These are phyloP conservation scores for Acanthamoeba castellanii DNA, from an alignment of 208 protist species.

Conservation along the genomic window DNA sequence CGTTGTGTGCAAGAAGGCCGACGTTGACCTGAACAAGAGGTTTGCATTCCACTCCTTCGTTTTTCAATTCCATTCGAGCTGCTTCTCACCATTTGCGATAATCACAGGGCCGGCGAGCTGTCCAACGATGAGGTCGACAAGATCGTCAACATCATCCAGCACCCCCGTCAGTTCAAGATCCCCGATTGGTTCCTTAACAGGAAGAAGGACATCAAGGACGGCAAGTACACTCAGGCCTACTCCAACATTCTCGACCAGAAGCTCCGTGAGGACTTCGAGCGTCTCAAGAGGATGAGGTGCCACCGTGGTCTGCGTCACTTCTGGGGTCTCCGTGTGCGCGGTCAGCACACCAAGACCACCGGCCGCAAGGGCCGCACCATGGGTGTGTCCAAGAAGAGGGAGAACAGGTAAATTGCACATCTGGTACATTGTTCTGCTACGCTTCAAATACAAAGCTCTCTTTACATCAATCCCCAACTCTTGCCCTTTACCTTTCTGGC, in stretches of 20 bases:
- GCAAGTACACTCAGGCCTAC: slow-evolving; percentile 97
- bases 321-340: slow-evolving; percentile 98
- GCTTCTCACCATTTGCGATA: neutral
- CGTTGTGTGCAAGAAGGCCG: slow-evolving; percentile 99
- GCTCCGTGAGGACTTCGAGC: slow-evolving; percentile 99
- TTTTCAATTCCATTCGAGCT: neutral
- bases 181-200: slow-evolving; percentile 99
- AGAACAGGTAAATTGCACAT: slow-evolving; percentile 51
- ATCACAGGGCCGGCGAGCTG: slow-evolving; percentile 88
- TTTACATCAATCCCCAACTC: neutral
- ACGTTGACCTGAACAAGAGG: slow-evolving; percentile 97
- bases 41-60: neutral
- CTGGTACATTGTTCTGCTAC: slow-evolving; percentile 34
- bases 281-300: slow-evolving; percentile 99
- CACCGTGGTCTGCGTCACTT: slow-evolving; percentile 99
- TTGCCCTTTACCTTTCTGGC: too few species aligned
- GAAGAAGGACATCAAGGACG: slow-evolving; percentile 98
- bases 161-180: slow-evolving; percentile 99
- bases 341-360: slow-evolving; percentile 99
- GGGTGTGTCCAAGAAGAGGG: slow-evolving; percentile 95
- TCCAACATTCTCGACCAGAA: slow-evolving; percentile 98
- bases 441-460: slow-evolving; percentile 32
- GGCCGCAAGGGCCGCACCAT: slow-evolving; percentile 97
- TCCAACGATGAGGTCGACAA: slow-evolving; percentile 96
- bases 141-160: slow-evolving; percentile 97